Evolutionary conservation across 1,284 basidiomycete genomes (phyloP), one percentile per base, ranked within the genome.

Genomic region (Phellopilus nigrolimitatus): DNA sequence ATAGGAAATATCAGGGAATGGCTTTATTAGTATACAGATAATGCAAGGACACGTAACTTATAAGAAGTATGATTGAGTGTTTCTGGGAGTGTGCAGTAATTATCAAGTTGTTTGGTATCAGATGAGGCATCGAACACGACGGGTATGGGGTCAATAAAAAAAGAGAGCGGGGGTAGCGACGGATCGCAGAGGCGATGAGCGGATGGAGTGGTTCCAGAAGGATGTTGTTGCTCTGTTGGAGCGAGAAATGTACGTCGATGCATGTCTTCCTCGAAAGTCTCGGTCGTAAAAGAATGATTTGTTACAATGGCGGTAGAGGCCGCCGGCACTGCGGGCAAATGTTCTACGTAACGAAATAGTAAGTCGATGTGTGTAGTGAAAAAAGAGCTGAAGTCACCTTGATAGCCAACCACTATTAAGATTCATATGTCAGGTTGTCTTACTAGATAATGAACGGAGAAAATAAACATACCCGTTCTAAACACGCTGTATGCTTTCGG

Each of bases 241-340:
- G n/a, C n/a, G 31, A 7, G 31, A 33, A 33, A 33, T n/a, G n/a
- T 33, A 33, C n/a, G 31, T 33, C n/a, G 31, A 33, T 3, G 31
- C n/a, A 33, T 9, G 6, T 12, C 2, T 2, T 33, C n/a, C 10
- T n/a, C 31, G 31, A 33, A 33, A 12, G 6, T 33, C 2, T 33
- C 10, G 10, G 31, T n/a, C 10, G n/a, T 3, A 33, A 9, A n/a
- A 3, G n/a, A 33, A 33, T 9, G n/a, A 33, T 12, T n/a, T 33
- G 31, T 71, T 69, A 91, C 41, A 92, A 68, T 6, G 88, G 88
- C 8, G 89, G 90, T 46, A 92, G 66, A 2, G 83, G 82, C 53
- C 89, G 72, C 56, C 90, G 83, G 66, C 89, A 92, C 58, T 91
- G 83, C n/a, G 90, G 90, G 63, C 90, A 93, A 42, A 92, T 90